Conservation (phyloP, 2,329 filamentous ascomycete species). For the Clarireedia hainanense region DNA sequence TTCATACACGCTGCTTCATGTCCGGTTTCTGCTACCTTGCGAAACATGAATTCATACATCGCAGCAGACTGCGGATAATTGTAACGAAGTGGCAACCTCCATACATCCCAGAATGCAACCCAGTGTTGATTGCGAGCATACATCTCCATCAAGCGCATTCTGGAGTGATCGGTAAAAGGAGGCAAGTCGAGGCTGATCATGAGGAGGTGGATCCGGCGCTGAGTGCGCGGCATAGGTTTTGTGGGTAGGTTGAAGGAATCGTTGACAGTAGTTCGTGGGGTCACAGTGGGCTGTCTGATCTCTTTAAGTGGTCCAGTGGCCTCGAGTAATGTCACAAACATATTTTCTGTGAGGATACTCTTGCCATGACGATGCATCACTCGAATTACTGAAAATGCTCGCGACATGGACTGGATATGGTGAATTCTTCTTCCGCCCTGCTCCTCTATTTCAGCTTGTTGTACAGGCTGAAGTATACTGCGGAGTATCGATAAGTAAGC, state of each 20-base stretch:
- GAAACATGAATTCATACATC: conserved; percentile 49
- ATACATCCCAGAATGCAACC: conserved; percentile 52
- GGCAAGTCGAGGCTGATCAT: conserved; percentile 39
- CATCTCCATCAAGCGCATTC: conserved; percentile 37
- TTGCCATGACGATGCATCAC: conserved; percentile 34
- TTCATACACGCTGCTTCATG: conserved; percentile 38
- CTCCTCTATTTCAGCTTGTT: neutral
- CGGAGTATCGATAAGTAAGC: conserved; percentile 32
- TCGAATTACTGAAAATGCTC: conserved; percentile 34
- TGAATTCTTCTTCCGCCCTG: conserved; percentile 8
- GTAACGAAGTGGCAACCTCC: conserved; percentile 46
- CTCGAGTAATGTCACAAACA: conserved; percentile 25
- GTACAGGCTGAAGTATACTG: conserved; percentile 27
- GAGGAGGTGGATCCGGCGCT: conserved; percentile 33
- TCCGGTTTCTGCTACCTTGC: conserved; percentile 37
- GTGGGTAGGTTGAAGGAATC: conserved; percentile 21
- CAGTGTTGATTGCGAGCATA: conserved; percentile 43
- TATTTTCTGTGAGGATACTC: conserved; percentile 31
- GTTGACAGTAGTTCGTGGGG: conserved; percentile 19
- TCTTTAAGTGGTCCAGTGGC: conserved; percentile 8
- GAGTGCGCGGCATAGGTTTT: conserved; percentile 13
- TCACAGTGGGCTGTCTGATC: conserved; percentile 13
- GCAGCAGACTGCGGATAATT: conserved; percentile 39
- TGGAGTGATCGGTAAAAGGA: conserved; percentile 33
- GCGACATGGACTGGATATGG: conserved; percentile 3